Evolutionary conservation across 2,329 filamentous ascomycete genomes (phyloP).

Genomic region (Hirsutella rhossiliensis): DNA sequence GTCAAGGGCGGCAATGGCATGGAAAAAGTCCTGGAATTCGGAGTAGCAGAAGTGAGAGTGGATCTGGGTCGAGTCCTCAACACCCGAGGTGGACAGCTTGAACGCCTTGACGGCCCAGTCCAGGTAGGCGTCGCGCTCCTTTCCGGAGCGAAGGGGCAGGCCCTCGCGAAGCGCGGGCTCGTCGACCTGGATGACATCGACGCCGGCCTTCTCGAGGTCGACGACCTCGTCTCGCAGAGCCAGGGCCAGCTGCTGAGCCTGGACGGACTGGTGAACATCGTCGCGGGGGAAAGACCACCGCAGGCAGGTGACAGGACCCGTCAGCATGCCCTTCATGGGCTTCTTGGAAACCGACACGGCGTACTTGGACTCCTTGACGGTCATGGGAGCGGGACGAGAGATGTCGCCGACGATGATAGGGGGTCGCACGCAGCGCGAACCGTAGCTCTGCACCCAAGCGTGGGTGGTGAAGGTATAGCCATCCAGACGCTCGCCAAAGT

Average conservation of each 20-base stretch:
- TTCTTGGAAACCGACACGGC: constrained; percentile 92
- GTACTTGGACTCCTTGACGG: constrained; percentile 99
- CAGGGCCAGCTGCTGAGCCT: constrained; percentile 96
- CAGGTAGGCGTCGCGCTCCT: constrained; percentile 94
- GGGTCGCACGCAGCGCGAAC: constrained; percentile 94
- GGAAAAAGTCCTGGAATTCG: constrained; percentile 99
- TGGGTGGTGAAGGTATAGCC: constrained; percentile 99
- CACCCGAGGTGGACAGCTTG: constrained; percentile 87
- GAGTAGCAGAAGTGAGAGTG: constrained; percentile 99
- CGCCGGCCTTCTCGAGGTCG: constrained; percentile 92
- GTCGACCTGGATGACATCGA: constrained; percentile 98
- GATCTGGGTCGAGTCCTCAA: constrained; percentile 94
- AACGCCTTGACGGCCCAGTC: constrained; percentile 97
- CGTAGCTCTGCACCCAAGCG: constrained; percentile 97
- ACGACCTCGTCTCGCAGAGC: constrained; percentile 97
- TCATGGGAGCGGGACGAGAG: constrained; percentile 93
- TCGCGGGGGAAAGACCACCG: constrained; percentile 99
- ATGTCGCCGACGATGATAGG: constrained; percentile 98
- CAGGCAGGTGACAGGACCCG: constrained; percentile 95
- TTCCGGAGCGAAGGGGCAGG: constrained; percentile 87
- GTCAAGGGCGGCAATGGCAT: constrained; percentile 95
- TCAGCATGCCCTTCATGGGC: constrained; percentile 99
- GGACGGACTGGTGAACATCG: constrained; percentile 96
- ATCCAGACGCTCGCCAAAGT: constrained; percentile 95
- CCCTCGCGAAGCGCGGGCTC: constrained; percentile 98